A percentile compares a stretch with the other conserved stretches of the same genome.
These are phyloP conservation scores for Dipteronia sinensis DNA, from an alignment of 345 rosid species.

Conservation along the genomic window DNA sequence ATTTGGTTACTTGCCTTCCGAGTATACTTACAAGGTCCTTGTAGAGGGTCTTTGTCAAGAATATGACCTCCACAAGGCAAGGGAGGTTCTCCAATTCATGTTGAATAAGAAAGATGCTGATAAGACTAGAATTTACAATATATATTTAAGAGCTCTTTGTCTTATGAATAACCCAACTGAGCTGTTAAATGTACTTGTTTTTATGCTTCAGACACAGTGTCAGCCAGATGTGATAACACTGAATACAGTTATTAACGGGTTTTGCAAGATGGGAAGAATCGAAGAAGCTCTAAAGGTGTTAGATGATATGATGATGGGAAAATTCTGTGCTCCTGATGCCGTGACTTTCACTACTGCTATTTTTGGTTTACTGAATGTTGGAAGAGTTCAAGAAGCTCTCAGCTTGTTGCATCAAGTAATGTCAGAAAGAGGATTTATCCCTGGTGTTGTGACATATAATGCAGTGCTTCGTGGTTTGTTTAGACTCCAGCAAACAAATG, in stretches of 20 bases:
- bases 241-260: constrained; percentile 73
- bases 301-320: constrained; percentile 72
- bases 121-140: constrained; percentile 68
- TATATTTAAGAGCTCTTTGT: constrained; percentile 73
- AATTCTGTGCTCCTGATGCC: constrained; percentile 73
- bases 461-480: constrained; percentile 67
- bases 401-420: constrained; percentile 48
- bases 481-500: constrained; percentile 45
- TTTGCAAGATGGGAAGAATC: constrained; percentile 72
- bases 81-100: constrained; percentile 57
- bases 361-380: constrained; percentile 59
- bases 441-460: constrained; percentile 72
- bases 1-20: constrained; percentile 69
- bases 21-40: constrained; percentile 66
- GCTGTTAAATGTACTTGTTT: constrained; percentile 63
- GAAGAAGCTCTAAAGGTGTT: constrained; percentile 75
- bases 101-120: constrained; percentile 55
- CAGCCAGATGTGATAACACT: constrained; percentile 80
- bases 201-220: constrained; percentile 72
- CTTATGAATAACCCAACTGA: constrained; percentile 60
- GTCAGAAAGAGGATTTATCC: constrained; percentile 49
- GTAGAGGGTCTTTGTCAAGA: constrained; percentile 73
- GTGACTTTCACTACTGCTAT: constrained; percentile 71
- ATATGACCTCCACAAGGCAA: constrained; percentile 53
- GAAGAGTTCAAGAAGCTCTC: constrained; percentile 65